Conservation (phyloP, 2,329 filamentous ascomycete species). For the Keithomyces neogunnii region DNA sequence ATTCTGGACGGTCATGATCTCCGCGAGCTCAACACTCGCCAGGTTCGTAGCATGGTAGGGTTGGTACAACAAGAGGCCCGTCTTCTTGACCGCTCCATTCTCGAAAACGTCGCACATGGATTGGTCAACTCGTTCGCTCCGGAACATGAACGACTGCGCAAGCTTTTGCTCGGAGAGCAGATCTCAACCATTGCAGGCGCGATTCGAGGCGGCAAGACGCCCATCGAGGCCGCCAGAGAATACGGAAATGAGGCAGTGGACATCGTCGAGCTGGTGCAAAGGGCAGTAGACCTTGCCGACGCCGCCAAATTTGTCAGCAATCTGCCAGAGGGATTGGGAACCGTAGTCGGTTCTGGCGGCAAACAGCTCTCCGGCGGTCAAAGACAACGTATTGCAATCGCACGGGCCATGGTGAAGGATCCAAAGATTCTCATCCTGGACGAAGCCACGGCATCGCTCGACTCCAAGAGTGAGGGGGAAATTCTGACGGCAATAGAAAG, state of each 20-base stretch:
- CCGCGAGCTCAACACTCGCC: constrained; percentile 47
- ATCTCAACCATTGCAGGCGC: constrained; percentile 36
- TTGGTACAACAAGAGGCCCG: constrained; percentile 56
- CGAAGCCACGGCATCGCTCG: constrained; percentile 53
- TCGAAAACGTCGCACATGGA: constrained; percentile 40
- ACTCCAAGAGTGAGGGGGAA: constrained; percentile 46
- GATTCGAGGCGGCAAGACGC: constrained; percentile 11
- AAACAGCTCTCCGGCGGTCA: constrained; percentile 51
- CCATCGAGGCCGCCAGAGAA: background rate
- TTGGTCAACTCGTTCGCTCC: constrained; percentile 26
- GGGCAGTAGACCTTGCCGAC: constrained; percentile 50
- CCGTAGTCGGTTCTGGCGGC: constrained; percentile 43
- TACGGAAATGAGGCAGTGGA: too few relatives aligned
- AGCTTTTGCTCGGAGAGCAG: constrained; percentile 29
- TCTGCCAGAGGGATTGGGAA: constrained; percentile 45
- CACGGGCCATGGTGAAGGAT: constrained; percentile 47
- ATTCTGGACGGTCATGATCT: constrained; percentile 34
- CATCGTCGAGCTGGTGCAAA: constrained; percentile 27
- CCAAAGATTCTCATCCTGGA: constrained; percentile 52
- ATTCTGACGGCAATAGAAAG: constrained; percentile 42
- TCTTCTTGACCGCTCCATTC: constrained; percentile 50
- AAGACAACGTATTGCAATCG: constrained; percentile 50
- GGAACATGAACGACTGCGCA: constrained; percentile 36
- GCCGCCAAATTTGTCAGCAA: constrained; percentile 22
- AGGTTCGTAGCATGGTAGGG: constrained; percentile 44